Percentiles rank a stretch among this genome's conserved stretches.
phyloP scores from a whole-genome alignment of 306 rosid species.

The Castanea crenata region DNA sequence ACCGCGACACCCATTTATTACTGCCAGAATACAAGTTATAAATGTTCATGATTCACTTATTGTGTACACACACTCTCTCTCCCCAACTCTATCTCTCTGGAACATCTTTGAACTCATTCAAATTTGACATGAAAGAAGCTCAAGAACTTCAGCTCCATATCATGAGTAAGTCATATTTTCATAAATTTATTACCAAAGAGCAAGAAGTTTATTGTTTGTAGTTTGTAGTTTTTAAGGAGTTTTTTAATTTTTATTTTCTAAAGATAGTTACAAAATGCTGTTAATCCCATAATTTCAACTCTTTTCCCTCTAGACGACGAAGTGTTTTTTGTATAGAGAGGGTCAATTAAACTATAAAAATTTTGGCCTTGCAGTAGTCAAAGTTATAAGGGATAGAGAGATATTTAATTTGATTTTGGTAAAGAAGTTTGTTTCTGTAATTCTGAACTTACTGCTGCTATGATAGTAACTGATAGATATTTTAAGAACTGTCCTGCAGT shows the following conservation, averaged over 20 bases:
- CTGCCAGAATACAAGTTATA: not conserved
- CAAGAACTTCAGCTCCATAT: constrained; percentile 19
- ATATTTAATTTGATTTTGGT: not conserved
- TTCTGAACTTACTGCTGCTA: too few species aligned
- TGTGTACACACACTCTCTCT: not conserved
- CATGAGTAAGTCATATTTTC: constrained; percentile 3
- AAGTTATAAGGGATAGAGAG: not conserved
- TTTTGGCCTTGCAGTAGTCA: not conserved
- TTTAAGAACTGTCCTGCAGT: not conserved
- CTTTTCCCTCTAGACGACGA: too few species aligned
- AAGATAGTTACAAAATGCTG: too few species aligned
- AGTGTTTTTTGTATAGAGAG: accelerated
- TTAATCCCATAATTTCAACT: too few species aligned
- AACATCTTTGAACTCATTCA: not conserved
- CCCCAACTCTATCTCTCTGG: not conserved
- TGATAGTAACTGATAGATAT: too few species aligned
- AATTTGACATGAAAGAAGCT: constrained; percentile 14
- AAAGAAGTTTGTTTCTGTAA: too few species aligned
- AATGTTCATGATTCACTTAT: not conserved
- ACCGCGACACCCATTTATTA: not conserved
- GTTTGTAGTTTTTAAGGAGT: not conserved
- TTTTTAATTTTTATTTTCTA: not conserved
- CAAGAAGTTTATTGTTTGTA: too few species aligned
- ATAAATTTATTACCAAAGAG: not conserved
- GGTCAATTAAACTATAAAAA: accelerated